These are phyloP conservation scores for Selaginella tamariscina DNA, from an alignment of 75 land plant species.

Conservation along the genomic window DNA sequence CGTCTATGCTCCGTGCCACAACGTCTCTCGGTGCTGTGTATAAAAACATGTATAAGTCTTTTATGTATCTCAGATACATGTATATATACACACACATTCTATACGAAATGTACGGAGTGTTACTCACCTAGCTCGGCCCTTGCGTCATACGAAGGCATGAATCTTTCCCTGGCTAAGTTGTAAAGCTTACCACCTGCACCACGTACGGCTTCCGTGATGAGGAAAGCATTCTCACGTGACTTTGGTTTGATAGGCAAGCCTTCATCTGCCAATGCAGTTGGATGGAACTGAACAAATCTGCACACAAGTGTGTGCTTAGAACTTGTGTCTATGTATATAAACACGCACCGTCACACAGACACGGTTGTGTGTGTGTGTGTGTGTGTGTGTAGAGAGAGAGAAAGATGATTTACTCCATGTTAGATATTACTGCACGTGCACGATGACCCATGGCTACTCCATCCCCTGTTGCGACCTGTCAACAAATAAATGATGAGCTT, in stretches of 20 bases:
- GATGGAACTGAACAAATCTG: constrained; percentile 99
- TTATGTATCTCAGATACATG: no score
- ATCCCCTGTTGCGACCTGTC: constrained; percentile 93
- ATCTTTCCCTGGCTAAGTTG: constrained; percentile 82
- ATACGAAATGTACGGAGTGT: no score
- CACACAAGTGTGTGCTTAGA: not conserved
- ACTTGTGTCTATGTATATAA: no score
- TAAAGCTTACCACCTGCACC: constrained; percentile 96
- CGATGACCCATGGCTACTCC: constrained; percentile 97
- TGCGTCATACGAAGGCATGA: constrained; percentile 86
- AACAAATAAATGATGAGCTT: not conserved
- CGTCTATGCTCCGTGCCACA: constrained; percentile 94
- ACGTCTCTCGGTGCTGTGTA: constrained; percentile 98
- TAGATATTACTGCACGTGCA: constrained; percentile 89
- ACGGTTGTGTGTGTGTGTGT: no score
- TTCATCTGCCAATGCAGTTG: constrained; percentile 99
- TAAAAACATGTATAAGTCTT: no score
- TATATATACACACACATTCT: no score
- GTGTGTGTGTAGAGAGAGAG: not conserved
- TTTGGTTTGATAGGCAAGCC: constrained; percentile 71
- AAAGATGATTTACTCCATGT: constrained; percentile 74
- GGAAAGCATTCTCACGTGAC: constrained; percentile 80
- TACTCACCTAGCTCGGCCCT: constrained; percentile 89
- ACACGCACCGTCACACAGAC: no score
- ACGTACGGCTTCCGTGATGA: constrained; percentile 91